A percentile compares a stretch with the other conserved stretches of the same genome.
phyloP scores from a whole-genome alignment of 371 early-diverging fungal genomes.

The Massospora cicadina region DNA sequence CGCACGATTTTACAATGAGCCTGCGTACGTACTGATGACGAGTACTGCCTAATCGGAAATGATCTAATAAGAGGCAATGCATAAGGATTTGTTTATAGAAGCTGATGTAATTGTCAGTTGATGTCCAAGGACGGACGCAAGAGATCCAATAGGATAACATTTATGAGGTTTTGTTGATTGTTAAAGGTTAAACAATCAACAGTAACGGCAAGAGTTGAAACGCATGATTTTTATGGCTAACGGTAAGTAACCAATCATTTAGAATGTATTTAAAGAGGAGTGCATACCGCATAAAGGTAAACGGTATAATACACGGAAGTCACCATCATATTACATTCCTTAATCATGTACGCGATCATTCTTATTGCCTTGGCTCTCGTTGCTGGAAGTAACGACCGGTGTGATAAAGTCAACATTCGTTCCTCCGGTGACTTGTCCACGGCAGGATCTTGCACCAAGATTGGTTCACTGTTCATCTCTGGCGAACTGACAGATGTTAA shows the following conservation, averaged over 20 bases:
- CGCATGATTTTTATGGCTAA: background rate
- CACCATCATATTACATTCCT: background rate
- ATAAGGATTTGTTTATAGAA: too few relatives aligned
- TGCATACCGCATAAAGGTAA: background rate
- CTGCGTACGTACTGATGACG: too few relatives aligned
- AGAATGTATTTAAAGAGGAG: background rate
- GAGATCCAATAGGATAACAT: too few relatives aligned
- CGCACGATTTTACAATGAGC: too few relatives aligned
- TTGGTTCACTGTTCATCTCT: background rate
- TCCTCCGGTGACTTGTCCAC: background rate
- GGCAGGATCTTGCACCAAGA: background rate
- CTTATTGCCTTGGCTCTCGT: background rate
- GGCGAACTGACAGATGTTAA: slow-evolving; percentile 4
- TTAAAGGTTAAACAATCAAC: too few relatives aligned
- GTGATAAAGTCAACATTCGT: background rate
- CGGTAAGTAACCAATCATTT: background rate
- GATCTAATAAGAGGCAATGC: too few relatives aligned
- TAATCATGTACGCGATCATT: background rate
- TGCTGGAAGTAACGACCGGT: background rate
- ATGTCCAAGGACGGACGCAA: too few relatives aligned
- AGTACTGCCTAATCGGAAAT: too few relatives aligned
- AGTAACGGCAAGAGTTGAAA: background rate
- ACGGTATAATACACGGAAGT: background rate
- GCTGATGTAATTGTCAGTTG: too few relatives aligned
- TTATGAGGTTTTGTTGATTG: too few relatives aligned